Evolutionary conservation across 2,329 filamentous ascomycete genomes (phyloP).

Genomic region (Xylaria sp.): DNA sequence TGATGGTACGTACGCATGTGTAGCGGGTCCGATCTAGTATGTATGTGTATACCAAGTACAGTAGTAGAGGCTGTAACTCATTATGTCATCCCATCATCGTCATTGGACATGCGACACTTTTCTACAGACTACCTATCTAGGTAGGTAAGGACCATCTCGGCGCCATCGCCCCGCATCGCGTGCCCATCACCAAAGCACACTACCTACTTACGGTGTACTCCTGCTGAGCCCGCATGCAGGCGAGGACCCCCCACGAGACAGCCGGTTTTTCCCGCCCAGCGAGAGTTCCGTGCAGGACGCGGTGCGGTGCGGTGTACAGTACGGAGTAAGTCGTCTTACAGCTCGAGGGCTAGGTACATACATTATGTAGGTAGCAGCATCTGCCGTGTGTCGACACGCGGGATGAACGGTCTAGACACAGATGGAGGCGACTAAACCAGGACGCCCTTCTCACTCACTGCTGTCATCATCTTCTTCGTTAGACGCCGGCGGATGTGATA

Average conservation of each 20-base stretch:
- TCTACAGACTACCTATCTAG: slow-evolving; percentile 11
- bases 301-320: slow-evolving; percentile 15
- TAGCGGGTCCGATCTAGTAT: background rate
- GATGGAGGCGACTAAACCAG: slow-evolving; percentile 14
- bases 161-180: slow-evolving; percentile 28
- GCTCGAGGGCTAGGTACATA: background rate
- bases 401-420: slow-evolving; percentile 27
- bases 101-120: slow-evolving; percentile 30
- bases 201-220: slow-evolving; percentile 30
- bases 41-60: background rate
- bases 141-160: slow-evolving; percentile 4
- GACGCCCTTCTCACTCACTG: slow-evolving; percentile 2
- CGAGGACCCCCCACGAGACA: slow-evolving; percentile 33
- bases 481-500: slow-evolving; percentile 12
- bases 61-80: slow-evolving; percentile 2
- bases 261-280: slow-evolving; percentile 34
- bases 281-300: slow-evolving; percentile 11
- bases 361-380: slow-evolving; percentile 16
- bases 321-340: background rate
- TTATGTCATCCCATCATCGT: slow-evolving; percentile 33
- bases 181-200: slow-evolving; percentile 12
- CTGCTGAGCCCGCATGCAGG: slow-evolving; percentile 30
- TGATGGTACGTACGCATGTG: slow-evolving; percentile 7
- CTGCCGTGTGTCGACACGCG: slow-evolving; percentile 25
- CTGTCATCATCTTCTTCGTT: slow-evolving; percentile 11